Base-by-base conservation (phyloP, 768 basidiomycete species). In the Phlegmacium glaucopus region DNA sequence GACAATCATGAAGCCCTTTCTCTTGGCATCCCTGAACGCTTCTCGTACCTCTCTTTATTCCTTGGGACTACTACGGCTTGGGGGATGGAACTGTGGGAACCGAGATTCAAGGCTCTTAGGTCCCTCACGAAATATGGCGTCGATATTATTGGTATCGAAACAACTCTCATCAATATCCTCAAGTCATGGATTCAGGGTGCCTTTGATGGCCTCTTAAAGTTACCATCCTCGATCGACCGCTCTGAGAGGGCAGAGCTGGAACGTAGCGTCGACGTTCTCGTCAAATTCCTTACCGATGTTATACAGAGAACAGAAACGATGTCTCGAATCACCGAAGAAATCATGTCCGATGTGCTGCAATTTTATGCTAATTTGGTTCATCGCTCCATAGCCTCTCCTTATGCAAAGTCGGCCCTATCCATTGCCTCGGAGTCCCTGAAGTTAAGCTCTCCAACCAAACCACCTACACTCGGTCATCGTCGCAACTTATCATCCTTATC, bases 31-130 rank as follows among this genome's bases (percentile, higher is more conserved):
- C 70, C 79, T 1, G 87, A 90, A 48, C 72, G 81, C 22, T 63
- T 86, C 9, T 70, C 80, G 0, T 83, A 82, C 49, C 80, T 89
- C 44, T 77, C 82, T 12, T 67, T 89, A 27, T 82, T 90, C 60
- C 66, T 80, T 3, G 72, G 64, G 12, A 59, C 65, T 4, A 59
- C 68, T 3, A 65, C 62, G 1, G 63, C 71, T 0, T 90, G 88
- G 87, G 71, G 69, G 3, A 52, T 66, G n/a, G 88, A 90, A 18
- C 66, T 87, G 0, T 88, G 88, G 75, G 85, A 88, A 53, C 69
- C 79, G 1, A 76, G 83, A 15, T 79, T 84, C 57, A 83, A 81
- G 51, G 86, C 87, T 2, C 68, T 90, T 1, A 67, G 76, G 4
- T 78, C 84, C 3, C 70, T 91, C 43, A 84, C 84, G 29, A 76